Base-by-base conservation (phyloP, 129 eudicot species). In the Saposhnikovia divaricata region DNA sequence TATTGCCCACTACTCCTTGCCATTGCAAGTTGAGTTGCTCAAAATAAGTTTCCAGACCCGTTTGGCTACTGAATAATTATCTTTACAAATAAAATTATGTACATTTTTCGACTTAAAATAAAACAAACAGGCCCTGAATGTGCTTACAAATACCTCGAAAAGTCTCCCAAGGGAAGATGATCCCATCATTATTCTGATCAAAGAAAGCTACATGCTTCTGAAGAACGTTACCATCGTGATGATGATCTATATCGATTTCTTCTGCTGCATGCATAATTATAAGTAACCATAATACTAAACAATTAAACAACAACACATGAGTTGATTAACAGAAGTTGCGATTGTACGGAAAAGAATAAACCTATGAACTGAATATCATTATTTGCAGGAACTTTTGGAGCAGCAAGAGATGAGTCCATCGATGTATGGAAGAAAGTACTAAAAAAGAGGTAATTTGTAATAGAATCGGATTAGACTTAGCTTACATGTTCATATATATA, bases 111-210 rank as follows among this genome's bases (percentile, higher is more conserved):
- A 34, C 37, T 34, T 34, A 34, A 0, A 2, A 34, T 34, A 34
- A 34, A 34, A 34, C 37, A 34, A 34, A 34, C 37, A 34, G 37
- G 1, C 37, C 37, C 37, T 34, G 2, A 34, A 0, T 34, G 37
- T 34, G 37, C 1, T 34, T 34, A 34, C 37, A 34, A 34, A 34
- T 34, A 40, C 97, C 95, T 85, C 87, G 78, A 69, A 83, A 92
- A 12, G 97, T 92, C 81, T 92, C 95, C 85, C 84, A 92, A 13
- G 92, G 97, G 76, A 90, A 89, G 81, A 92, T 48, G 34, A 92
- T 78, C 10, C 97, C 97, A 80, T 92, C 97, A 0, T 92, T 80
- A 82, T 92, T 90, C 68, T 81, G 85, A 81, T 92, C 97, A 63
- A 92, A 92, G 88, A 92, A 92, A 83, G 57, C 42, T 5, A 85